Conservation (phyloP, 345 rosid species). For the Microcos paniculata region DNA sequence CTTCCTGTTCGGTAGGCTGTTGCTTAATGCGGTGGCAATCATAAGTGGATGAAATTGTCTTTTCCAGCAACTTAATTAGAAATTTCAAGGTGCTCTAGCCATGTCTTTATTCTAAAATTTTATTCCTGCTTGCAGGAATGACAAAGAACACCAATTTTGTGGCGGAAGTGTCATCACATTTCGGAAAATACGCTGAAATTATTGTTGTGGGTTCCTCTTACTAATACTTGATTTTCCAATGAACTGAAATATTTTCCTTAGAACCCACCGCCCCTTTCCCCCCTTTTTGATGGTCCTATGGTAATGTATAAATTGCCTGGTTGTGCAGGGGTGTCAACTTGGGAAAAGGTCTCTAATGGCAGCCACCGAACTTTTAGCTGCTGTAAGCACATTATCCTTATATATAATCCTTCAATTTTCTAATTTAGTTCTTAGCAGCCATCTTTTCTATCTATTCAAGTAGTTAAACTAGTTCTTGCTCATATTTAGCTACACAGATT, state of each 20-base stretch:
- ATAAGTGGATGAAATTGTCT: background rate
- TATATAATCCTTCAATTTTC: background rate
- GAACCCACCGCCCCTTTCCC: background rate
- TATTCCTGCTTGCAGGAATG: slow-evolving; percentile 49
- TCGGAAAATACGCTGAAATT: slow-evolving; percentile 73
- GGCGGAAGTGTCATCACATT: slow-evolving; percentile 53
- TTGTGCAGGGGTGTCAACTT: slow-evolving; percentile 67
- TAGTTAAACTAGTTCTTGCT: background rate
- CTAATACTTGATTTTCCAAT: background rate
- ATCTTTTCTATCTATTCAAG: background rate
- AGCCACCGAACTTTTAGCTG: slow-evolving; percentile 67
- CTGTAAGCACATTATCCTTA: slow-evolving; percentile 46
- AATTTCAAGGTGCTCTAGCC: background rate
- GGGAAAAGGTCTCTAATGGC: slow-evolving; percentile 82
- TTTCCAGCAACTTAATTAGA: background rate
- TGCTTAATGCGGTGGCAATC: background rate
- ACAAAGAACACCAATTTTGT: slow-evolving; percentile 64
- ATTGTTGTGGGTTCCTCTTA: slow-evolving; percentile 56
- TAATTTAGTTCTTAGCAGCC: background rate
- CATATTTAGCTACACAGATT: background rate
- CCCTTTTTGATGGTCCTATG: background rate
- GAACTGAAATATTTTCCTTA: background rate
- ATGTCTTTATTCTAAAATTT: background rate
- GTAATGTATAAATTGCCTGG: background rate
- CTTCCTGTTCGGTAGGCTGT: background rate